These are phyloP conservation scores for Paramecium tetraurelia DNA, from an alignment of 73 alveolate genomes.

Conservation along the genomic window DNA sequence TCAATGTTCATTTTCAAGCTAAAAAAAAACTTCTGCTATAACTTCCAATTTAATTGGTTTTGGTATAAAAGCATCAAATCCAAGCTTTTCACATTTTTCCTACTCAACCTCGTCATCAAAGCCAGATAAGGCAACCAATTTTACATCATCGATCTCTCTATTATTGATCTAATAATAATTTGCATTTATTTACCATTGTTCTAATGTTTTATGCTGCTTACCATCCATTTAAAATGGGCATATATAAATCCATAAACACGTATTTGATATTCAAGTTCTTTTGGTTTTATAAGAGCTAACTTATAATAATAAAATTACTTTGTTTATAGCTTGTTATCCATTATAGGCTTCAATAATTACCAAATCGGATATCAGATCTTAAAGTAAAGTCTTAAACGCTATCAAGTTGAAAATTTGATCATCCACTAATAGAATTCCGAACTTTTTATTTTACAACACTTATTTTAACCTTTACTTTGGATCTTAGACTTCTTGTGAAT, in stretches of 20 bases:
- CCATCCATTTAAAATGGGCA: slow-evolving; percentile 61
- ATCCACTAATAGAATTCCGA: slow-evolving; percentile 48
- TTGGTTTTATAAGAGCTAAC: background rate
- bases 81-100: background rate
- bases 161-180: background rate
- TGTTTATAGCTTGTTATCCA: slow-evolving; percentile 44
- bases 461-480: background rate
- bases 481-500: background rate
- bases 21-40: background rate
- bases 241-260: slow-evolving; percentile 42
- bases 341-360: slow-evolving; percentile 50
- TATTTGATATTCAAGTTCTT: background rate
- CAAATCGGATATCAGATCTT: background rate
- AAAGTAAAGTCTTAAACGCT: slow-evolving; percentile 10
- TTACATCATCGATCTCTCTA: background rate
- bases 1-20: background rate
- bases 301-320: background rate
- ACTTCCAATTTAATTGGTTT: slow-evolving; percentile 25
- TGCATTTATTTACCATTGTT: background rate
- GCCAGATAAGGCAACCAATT: background rate
- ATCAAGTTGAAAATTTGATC: slow-evolving; percentile 44
- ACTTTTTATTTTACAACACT: background rate
- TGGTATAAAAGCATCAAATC: slow-evolving; percentile 19
- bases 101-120: slow-evolving; percentile 8
- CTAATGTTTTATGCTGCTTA: background rate